These are phyloP conservation scores for Talaromyces sp. DNA, from an alignment of 2,329 filamentous ascomycete genomes.

Conservation along the genomic window DNA sequence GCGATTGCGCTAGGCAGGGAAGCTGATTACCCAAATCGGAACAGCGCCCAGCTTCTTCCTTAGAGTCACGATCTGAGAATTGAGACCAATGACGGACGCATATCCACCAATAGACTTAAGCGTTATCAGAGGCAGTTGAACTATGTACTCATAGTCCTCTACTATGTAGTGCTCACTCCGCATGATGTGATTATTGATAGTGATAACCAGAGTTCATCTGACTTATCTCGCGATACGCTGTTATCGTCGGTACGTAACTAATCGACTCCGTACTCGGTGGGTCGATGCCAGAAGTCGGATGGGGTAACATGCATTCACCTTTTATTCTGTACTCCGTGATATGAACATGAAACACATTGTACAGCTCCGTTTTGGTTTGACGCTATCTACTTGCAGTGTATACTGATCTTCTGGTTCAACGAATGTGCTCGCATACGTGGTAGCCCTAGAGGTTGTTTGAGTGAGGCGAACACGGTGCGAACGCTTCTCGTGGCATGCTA, in stretches of 20 bases:
- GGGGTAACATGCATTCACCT: not conserved
- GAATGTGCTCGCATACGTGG: not conserved
- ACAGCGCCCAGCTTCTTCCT: not conserved
- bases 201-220: not conserved
- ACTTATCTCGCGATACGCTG: not conserved
- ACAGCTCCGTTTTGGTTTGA: not conserved
- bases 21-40: slow-evolving; percentile 6
- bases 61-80: not conserved
- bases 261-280: not conserved
- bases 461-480: not conserved
- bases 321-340: not conserved
- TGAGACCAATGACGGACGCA: not conserved
- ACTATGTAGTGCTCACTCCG: not conserved
- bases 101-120: not conserved
- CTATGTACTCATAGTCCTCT: not conserved
- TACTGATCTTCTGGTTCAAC: too few relatives aligned
- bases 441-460: not conserved
- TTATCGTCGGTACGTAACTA: not conserved
- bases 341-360: not conserved
- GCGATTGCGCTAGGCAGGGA: not conserved
- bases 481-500: not conserved
- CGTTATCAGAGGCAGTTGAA: not conserved
- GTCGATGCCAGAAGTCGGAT: not conserved
- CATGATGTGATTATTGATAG: not conserved
- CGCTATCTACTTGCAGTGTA: not conserved